Conservation (phyloP, 2,329 filamentous ascomycete species). For the Xylaria sp. region DNA sequence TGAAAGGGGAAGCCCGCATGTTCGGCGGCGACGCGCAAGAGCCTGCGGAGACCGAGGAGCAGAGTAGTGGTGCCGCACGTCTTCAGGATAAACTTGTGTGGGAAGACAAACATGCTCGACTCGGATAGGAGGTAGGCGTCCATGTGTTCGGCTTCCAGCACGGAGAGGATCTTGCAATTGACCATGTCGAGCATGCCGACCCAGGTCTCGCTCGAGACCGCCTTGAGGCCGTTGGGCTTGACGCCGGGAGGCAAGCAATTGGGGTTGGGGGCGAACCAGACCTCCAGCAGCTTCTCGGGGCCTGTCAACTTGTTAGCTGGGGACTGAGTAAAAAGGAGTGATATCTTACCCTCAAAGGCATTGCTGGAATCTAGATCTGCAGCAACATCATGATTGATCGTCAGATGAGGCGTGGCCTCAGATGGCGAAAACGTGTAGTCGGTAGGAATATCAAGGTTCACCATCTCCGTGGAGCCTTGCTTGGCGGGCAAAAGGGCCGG, state of each 20-base stretch:
- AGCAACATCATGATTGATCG: constrained; percentile 95
- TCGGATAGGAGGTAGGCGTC: constrained; percentile 98
- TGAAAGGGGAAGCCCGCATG: constrained; percentile 90
- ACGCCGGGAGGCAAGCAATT: constrained; percentile 75
- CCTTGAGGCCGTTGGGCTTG: constrained; percentile 82
- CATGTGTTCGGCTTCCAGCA: constrained; percentile 90
- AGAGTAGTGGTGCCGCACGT: constrained; percentile 97
- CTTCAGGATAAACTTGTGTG: constrained; percentile 99
- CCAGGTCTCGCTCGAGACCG: constrained; percentile 85
- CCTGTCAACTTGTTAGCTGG: constrained; percentile 58
- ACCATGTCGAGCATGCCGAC: constrained; percentile 97
- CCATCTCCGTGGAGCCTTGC: constrained; percentile 72
- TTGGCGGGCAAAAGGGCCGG: constrained; percentile 36
- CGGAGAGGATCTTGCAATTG: constrained; percentile 97
- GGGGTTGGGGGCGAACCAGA: constrained; percentile 92
- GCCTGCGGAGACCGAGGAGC: constrained; percentile 85
- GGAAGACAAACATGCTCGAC: constrained; percentile 99
- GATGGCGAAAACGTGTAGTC: constrained; percentile 86
- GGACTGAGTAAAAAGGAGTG: too few species aligned
- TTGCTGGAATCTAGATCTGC: constrained; percentile 93
- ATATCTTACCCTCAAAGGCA: constrained; percentile 84
- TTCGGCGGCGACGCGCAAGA: constrained; percentile 89
- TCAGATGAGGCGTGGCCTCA: constrained; percentile 86
- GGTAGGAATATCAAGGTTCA: constrained; percentile 81
- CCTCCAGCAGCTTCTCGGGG: constrained; percentile 96